These are phyloP conservation scores for Alternaria ethzedia DNA, from an alignment of 2,329 filamentous ascomycete genomes.

Conservation along the genomic window DNA sequence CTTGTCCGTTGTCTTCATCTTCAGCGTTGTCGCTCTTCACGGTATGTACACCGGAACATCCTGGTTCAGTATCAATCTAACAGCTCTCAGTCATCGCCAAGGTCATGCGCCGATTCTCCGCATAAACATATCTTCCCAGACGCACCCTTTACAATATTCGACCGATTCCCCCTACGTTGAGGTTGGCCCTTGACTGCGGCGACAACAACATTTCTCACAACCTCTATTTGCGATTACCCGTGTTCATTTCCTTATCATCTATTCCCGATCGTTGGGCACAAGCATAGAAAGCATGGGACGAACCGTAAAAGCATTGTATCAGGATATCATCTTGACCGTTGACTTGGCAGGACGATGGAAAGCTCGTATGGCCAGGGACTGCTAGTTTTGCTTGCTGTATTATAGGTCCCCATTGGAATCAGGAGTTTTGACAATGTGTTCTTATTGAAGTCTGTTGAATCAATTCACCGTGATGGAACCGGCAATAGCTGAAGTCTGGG, in stretches of 20 bases:
- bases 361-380: slow-evolving; percentile 17
- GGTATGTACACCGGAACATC: slow-evolving; percentile 65
- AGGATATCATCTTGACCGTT: slow-evolving; percentile 20
- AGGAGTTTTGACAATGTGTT: slow-evolving; percentile 15
- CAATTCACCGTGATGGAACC: neutral
- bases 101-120: slow-evolving; percentile 84
- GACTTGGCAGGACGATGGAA: slow-evolving; percentile 7
- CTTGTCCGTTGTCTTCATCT: slow-evolving; percentile 96
- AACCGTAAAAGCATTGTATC: slow-evolving; percentile 31
- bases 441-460: neutral
- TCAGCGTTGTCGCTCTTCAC: slow-evolving; percentile 96
- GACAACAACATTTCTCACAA: slow-evolving; percentile 8
- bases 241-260: slow-evolving; percentile 9
- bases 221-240: slow-evolving; percentile 9
- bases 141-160: slow-evolving; percentile 11
- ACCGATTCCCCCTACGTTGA: slow-evolving; percentile 10
- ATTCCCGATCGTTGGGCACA: slow-evolving; percentile 17
- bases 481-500: neutral
- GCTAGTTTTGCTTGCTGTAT: slow-evolving; percentile 40
- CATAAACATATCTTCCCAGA: slow-evolving; percentile 44
- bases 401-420: slow-evolving; percentile 39
- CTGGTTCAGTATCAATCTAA: slow-evolving; percentile 11
- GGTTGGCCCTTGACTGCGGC: slow-evolving; percentile 31
- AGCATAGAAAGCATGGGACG: slow-evolving; percentile 11
- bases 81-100: slow-evolving; percentile 82